Evolutionary conservation across 208 protist species (phyloP).

Genomic region (Leishmania tarentolae): DNA sequence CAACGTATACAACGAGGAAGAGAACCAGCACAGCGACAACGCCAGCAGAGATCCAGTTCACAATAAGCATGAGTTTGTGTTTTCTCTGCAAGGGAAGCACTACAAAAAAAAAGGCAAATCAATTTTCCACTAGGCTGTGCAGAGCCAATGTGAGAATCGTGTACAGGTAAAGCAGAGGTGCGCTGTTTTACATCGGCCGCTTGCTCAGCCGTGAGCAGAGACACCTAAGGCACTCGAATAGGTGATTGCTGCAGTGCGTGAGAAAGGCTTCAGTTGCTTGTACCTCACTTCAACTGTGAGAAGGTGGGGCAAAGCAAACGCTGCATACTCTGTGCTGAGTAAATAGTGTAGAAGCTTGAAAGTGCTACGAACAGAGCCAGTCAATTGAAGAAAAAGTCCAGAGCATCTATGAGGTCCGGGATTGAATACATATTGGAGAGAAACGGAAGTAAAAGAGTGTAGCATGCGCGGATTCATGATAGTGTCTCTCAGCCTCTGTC

Average conservation of each 20-base stretch:
- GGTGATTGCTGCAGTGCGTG: not conserved
- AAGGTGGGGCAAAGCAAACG: not conserved
- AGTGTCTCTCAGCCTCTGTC: not conserved
- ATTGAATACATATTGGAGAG: not conserved
- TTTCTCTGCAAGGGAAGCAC: not conserved
- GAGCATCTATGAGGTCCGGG: not conserved
- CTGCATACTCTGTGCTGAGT: not conserved
- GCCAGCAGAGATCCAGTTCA: conserved; percentile 55
- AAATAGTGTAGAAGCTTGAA: not conserved
- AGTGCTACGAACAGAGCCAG: not conserved
- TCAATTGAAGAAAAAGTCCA: not conserved
- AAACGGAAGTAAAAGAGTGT: not conserved
- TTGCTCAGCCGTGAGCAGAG: not conserved
- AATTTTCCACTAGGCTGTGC: not conserved
- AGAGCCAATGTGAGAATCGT: not conserved
- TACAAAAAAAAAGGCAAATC: conserved; percentile 6
- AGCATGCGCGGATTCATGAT: not conserved
- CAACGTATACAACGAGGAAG: conserved; percentile 51
- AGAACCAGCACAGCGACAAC: conserved; percentile 54
- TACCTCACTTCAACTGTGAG: not conserved
- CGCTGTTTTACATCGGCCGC: not conserved
- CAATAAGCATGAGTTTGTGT: conserved; percentile 12
- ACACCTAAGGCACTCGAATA: not conserved
- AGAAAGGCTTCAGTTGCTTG: not conserved
- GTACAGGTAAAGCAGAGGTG: not conserved